phyloP scores from a whole-genome alignment of 495 filamentous ascomycete species.

The Penicillium roqueforti region DNA sequence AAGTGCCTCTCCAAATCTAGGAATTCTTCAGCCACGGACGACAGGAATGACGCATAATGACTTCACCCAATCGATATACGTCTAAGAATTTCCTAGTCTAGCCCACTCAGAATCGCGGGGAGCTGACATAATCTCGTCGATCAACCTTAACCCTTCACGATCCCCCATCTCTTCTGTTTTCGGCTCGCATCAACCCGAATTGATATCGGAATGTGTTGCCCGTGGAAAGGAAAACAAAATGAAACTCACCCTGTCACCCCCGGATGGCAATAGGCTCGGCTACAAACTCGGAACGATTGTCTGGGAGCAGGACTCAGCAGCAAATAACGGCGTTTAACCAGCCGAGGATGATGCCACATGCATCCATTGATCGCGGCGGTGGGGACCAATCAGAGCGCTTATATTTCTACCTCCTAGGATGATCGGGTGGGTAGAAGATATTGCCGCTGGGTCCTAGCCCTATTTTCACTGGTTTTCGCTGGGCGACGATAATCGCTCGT shows the following conservation, averaged over 20 bases:
- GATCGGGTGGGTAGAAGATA: conserved; percentile 36
- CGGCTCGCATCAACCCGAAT: conserved; percentile 20
- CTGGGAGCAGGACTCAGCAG: conserved; percentile 9
- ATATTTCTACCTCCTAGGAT: conserved; percentile 20
- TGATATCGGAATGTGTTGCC: conserved; percentile 4
- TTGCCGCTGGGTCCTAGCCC: conserved; percentile 30
- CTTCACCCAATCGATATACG: conserved; percentile 15
- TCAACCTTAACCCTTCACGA: neutral
- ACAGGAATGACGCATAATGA: conserved; percentile 30
- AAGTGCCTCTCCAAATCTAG: neutral
- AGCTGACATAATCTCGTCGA: conserved; percentile 23
- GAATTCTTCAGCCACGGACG: conserved; percentile 5
- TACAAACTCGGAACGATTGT: conserved; percentile 20
- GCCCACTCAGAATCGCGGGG: conserved; percentile 17
- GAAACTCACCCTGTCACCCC: neutral
- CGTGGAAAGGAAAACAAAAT: neutral
- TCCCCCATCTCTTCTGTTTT: neutral
- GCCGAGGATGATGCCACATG: conserved; percentile 30
- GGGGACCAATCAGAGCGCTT: conserved; percentile 29
- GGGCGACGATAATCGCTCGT: conserved; percentile 6
- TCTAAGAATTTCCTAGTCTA: conserved; percentile 3
- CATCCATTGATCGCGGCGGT: conserved; percentile 23
- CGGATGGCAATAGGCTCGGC: conserved; percentile 28
- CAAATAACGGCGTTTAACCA: conserved; percentile 34
- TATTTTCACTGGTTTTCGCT: conserved; percentile 15